These are phyloP conservation scores for Xeromyces bisporus DNA, from an alignment of 495 filamentous ascomycete genomes.

Conservation along the genomic window DNA sequence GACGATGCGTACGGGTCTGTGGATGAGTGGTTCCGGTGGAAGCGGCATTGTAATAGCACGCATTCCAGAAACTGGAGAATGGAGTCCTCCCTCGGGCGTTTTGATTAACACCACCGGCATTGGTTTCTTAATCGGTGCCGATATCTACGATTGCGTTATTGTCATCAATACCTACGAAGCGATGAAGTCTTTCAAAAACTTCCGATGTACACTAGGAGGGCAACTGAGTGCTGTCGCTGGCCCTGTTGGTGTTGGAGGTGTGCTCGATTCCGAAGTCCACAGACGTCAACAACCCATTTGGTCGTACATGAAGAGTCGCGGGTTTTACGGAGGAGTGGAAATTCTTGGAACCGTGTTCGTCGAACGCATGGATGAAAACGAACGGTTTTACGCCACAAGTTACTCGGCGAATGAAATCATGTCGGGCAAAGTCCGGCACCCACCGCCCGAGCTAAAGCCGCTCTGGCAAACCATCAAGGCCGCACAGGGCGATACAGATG, in stretches of 20 bases:
- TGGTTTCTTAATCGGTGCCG: conserved; percentile 78
- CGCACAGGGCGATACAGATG: conserved; percentile 61
- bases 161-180: conserved; percentile 75
- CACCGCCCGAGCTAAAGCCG: conserved; percentile 42
- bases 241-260: conserved; percentile 57
- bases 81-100: conserved; percentile 79
- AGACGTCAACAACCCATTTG: conserved; percentile 58
- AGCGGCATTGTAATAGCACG: conserved; percentile 69
- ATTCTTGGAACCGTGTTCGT: conserved; percentile 72
- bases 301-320: conserved; percentile 77
- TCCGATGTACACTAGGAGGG: conserved; percentile 60
- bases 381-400: conserved; percentile 61
- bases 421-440: conserved; percentile 56
- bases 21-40: conserved; percentile 69
- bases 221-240: conserved; percentile 65
- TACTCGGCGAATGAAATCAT: conserved; percentile 67
- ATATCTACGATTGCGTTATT: conserved; percentile 85
- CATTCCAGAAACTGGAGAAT: conserved; percentile 58
- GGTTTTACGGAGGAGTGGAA: conserved; percentile 66
- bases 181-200: conserved; percentile 60
- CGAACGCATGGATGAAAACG: conserved; percentile 79
- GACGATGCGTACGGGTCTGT: conserved; percentile 81
- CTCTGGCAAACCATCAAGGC: conserved; percentile 69
- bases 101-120: conserved; percentile 72
- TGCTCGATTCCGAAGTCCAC: conserved; percentile 57